These are phyloP conservation scores for Colletotrichum tropicicola DNA, from an alignment of 2,329 filamentous ascomycete genomes.

Conservation along the genomic window DNA sequence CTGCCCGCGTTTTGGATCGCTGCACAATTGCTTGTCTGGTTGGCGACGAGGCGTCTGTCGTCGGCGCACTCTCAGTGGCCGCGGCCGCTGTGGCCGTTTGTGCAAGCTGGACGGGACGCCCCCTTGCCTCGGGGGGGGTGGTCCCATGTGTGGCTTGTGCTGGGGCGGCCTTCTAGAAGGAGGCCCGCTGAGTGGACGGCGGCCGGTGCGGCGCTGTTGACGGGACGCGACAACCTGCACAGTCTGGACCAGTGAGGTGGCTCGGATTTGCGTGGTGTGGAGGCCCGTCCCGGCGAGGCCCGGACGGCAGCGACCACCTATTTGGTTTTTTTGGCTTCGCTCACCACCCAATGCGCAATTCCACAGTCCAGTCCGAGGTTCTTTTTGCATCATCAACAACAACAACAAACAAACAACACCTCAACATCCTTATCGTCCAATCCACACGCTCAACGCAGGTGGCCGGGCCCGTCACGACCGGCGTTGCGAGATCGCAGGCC, in stretches of 20 bases:
- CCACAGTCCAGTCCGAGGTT: not conserved
- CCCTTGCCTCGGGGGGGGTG: not conserved
- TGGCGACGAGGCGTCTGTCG: slow-evolving; percentile 14
- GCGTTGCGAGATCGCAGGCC: not conserved
- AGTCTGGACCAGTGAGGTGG: not conserved
- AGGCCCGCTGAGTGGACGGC: too few species aligned
- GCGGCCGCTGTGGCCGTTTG: not conserved
- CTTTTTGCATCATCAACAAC: not conserved
- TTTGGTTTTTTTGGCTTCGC: not conserved
- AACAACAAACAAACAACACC: slow-evolving; percentile 21
- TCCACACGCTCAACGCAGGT: not conserved
- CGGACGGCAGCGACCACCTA: slow-evolving; percentile 1
- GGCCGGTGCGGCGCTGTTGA: slow-evolving; percentile 17
- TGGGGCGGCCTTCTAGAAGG: slow-evolving; percentile 30
- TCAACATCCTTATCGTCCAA: not conserved
- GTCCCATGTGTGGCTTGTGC: too few species aligned
- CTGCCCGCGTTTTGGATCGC: not conserved
- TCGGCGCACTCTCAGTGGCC: not conserved
- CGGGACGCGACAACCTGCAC: slow-evolving; percentile 6
- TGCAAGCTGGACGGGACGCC: not conserved
- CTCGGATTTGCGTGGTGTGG: slow-evolving; percentile 7
- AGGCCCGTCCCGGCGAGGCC: slow-evolving; percentile 27
- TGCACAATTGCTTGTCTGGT: slow-evolving; percentile 23
- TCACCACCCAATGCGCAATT: slow-evolving; percentile 1
- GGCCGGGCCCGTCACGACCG: not conserved